phyloP scores from a whole-genome alignment of 805 yeast species.

The Schizosaccharomyces cryophilus region DNA sequence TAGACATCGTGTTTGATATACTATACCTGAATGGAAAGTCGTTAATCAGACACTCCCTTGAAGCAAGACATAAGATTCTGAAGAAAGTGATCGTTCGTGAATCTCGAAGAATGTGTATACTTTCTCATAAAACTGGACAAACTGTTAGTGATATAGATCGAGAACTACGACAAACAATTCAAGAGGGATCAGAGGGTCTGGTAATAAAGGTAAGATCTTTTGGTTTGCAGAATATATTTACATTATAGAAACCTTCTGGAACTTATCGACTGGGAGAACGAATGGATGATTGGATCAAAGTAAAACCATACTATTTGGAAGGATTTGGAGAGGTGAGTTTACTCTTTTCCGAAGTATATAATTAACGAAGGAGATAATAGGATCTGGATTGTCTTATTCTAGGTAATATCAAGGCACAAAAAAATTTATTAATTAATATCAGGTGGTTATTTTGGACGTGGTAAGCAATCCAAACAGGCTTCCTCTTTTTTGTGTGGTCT shows the following conservation, averaged over 20 bases:
- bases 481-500: conserved; percentile 54
- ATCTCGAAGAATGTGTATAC: conserved; percentile 3
- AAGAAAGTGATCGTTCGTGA: conserved; percentile 16
- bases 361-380: neutral
- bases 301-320: conserved; percentile 73
- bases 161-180: conserved; percentile 12
- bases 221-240: neutral
- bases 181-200: conserved; percentile 51
- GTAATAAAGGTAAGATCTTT: conserved; percentile 28
- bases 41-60: conserved; percentile 29
- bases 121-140: conserved; percentile 17
- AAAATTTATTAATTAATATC: conserved; percentile 50
- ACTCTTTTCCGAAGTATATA: neutral
- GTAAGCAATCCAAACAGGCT: conserved; percentile 17
- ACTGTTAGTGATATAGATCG: conserved; percentile 28
- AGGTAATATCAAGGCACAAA: neutral
- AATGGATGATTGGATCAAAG: conserved; percentile 52
- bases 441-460: conserved; percentile 53
- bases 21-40: conserved; percentile 43
- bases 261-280: conserved; percentile 38
- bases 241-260: conserved; percentile 21
- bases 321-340: conserved; percentile 41
- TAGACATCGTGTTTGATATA: conserved; percentile 37
- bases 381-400: neutral
- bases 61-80: conserved; percentile 31